Percentiles rank a stretch among this genome's conserved stretches.
phyloP scores from a whole-genome alignment of 2,329 filamentous ascomycete species.

The Colletotrichum scovillei region DNA sequence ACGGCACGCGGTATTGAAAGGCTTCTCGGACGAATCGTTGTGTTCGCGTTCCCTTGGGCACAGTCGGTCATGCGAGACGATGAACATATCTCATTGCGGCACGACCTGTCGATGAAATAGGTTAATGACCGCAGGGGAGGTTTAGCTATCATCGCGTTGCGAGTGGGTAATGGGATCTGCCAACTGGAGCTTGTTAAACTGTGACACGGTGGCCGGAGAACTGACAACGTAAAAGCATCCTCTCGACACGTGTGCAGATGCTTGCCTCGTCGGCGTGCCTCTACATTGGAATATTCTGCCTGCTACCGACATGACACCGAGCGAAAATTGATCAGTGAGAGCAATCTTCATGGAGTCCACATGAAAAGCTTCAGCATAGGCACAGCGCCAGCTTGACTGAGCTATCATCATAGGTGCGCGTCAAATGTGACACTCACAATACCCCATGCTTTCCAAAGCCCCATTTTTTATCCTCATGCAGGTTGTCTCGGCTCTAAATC shows the following conservation, averaged over 20 bases:
- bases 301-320: slow-evolving; percentile 1
- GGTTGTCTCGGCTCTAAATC: not conserved
- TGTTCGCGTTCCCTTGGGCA: no score
- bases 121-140: no score
- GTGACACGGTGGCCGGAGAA: not conserved
- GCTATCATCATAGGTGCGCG: not conserved
- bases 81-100: no score
- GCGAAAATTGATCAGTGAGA: no score
- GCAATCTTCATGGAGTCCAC: not conserved
- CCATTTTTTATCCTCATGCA: not conserved
- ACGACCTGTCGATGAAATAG: no score
- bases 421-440: not conserved
- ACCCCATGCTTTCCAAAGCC: not conserved
- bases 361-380: not conserved
- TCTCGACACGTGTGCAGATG: no score
- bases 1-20: no score
- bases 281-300: not conserved
- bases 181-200: not conserved
- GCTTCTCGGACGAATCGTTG: no score
- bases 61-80: no score
- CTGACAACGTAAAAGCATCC: no score
- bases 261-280: not conserved
- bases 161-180: not conserved
- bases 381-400: not conserved
- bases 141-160: no score